phyloP scores from a whole-genome alignment of 805 yeast species.

The Zygoascus biomembranicola region DNA sequence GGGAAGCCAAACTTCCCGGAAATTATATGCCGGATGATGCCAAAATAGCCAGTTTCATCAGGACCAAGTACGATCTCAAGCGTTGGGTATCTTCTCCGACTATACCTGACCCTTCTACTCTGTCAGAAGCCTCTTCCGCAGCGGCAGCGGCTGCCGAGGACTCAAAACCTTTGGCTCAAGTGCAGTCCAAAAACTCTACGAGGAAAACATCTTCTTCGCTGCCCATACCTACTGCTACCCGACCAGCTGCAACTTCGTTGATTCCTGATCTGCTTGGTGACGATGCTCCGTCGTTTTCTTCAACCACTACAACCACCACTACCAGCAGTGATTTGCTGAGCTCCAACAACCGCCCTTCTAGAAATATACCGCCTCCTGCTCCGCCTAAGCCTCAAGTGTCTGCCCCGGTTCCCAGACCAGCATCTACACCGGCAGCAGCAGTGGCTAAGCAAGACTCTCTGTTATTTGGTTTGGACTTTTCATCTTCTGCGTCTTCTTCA shows the following conservation, averaged over 20 bases:
- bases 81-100: conserved; percentile 64
- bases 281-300: not conserved
- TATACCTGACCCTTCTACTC: conserved; percentile 52
- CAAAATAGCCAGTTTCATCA: conserved; percentile 80
- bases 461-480: conserved; percentile 20
- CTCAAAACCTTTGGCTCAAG: not conserved
- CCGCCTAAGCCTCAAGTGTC: not conserved
- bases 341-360: not conserved
- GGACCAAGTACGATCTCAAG: conserved; percentile 85
- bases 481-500: conserved; percentile 10
- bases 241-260: conserved; percentile 2
- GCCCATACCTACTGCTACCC: not conserved
- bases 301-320: not conserved
- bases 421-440: not conserved
- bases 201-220: not conserved
- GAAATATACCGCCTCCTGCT: not conserved
- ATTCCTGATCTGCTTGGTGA: conserved; percentile 47
- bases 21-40: conserved; percentile 71
- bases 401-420: not conserved
- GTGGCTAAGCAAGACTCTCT: conserved; percentile 7
- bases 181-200: not conserved
- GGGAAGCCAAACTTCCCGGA: conserved; percentile 75
- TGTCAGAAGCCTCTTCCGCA: conserved; percentile 14
- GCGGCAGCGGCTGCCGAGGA: not conserved
- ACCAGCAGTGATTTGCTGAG: not conserved